These are phyloP conservation scores for Meyerozyma elateridarum DNA, from an alignment of 1,139 yeast species.

Conservation along the genomic window DNA sequence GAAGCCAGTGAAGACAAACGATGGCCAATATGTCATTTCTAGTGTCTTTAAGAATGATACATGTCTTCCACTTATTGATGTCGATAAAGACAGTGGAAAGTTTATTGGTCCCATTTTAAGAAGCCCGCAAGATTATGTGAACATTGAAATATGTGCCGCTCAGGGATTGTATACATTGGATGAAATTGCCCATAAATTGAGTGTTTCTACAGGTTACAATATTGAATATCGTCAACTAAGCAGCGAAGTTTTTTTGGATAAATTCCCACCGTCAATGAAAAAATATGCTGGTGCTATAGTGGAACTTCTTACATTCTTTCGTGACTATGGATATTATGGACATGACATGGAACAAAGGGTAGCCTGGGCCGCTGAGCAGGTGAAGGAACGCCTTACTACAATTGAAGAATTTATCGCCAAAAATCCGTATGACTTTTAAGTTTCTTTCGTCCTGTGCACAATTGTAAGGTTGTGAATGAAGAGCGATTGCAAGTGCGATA, in stretches of 20 bases:
- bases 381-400: neutral
- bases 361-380: neutral
- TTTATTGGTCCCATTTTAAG: slow-evolving; percentile 4
- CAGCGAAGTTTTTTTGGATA: neutral
- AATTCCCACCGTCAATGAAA: neutral
- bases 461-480: too few relatives aligned
- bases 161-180: neutral
- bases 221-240: neutral
- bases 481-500: too few relatives aligned
- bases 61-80: neutral
- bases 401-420: slow-evolving; percentile 1
- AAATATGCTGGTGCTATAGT: neutral
- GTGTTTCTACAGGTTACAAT: neutral
- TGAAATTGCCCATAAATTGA: neutral
- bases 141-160: neutral
- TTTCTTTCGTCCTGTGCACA: too few relatives aligned
- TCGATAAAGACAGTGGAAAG: slow-evolving; percentile 2
- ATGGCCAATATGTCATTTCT: neutral
- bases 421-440: neutral
- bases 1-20: neutral
- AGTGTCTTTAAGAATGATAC: neutral
- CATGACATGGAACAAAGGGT: neutral
- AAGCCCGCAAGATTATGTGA: slow-evolving; percentile 1
- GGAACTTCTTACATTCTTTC: neutral
- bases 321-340: slow-evolving; percentile 2